Conservation (phyloP, 2,329 filamentous ascomycete genomes). For the Phaeomoniella chlamydospora region DNA sequence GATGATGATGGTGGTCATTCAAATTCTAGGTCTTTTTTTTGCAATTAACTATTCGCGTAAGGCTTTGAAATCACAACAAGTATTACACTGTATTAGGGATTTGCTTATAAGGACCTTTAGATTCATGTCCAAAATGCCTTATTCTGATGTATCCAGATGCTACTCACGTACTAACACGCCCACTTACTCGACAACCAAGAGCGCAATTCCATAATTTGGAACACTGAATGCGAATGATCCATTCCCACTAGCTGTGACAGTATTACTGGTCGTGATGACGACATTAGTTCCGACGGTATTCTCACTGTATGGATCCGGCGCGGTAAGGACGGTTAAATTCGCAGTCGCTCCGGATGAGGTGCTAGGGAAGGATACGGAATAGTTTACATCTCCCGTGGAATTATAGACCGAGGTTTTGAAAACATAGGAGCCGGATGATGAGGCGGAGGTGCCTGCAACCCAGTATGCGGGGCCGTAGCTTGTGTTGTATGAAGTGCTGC, state of each 20-base stretch:
- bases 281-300: constrained; percentile 13
- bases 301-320: constrained; percentile 16
- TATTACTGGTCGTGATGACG: neutral
- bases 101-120: no score
- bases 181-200: constrained; percentile 1
- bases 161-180: no score
- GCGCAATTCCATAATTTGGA: neutral
- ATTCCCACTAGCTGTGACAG: neutral
- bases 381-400: constrained; percentile 22
- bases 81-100: no score
- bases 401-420: constrained; percentile 37
- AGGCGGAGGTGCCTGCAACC: constrained; percentile 25
- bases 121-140: no score
- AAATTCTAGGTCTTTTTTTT: no score
- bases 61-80: no score
- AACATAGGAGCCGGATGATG: constrained; percentile 18
- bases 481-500: constrained; percentile 17
- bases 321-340: constrained; percentile 27
- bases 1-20: no score
- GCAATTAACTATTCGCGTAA: no score
- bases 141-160: no score
- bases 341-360: constrained; percentile 16
- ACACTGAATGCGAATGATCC: constrained; percentile 1
- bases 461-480: constrained; percentile 29
- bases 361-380: constrained; percentile 21